Conservation (phyloP, 352 stramenopile genomes). For the Phytophthora kernoviae region DNA sequence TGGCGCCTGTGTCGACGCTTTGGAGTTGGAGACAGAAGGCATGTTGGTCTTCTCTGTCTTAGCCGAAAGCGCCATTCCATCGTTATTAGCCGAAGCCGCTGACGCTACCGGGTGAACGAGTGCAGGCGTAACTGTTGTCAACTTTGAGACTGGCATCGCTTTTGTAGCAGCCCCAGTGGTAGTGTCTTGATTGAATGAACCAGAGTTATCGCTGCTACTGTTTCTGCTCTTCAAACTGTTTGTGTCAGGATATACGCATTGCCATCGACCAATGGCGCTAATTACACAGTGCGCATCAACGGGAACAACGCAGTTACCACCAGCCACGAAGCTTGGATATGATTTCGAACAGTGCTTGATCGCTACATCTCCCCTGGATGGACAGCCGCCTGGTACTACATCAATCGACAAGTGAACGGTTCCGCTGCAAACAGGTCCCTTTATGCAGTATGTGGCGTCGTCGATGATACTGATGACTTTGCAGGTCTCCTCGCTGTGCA, state of each 20-base stretch:
- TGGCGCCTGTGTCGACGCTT: constrained; percentile 11
- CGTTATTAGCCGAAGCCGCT: not conserved
- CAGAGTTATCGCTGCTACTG: not conserved
- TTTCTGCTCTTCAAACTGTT: not conserved
- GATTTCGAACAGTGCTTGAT: constrained; percentile 33
- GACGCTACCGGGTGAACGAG: not conserved
- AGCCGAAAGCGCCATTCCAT: constrained; percentile 11
- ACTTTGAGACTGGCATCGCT: too few relatives aligned
- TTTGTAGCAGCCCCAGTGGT: not conserved
- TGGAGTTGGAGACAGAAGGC: not conserved
- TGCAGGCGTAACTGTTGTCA: not conserved
- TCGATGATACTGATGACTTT: constrained; percentile 39
- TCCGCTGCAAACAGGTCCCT: constrained; percentile 41
- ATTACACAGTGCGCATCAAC: constrained; percentile 49
- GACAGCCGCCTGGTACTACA: constrained; percentile 29
- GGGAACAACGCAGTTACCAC: constrained; percentile 33
- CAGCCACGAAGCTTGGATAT: constrained; percentile 30
- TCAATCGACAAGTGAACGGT: constrained; percentile 8
- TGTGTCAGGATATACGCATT: constrained; percentile 36
- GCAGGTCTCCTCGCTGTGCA: constrained; percentile 16
- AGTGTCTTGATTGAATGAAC: not conserved
- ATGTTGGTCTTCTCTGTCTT: not conserved
- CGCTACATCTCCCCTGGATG: constrained; percentile 35
- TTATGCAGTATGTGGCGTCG: constrained; percentile 55
- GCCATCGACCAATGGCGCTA: constrained; percentile 25